Percentiles rank a stretch among this genome's conserved stretches.
These are phyloP conservation scores for Yamadazyma tumulicola DNA, from an alignment of 805 yeast species.

Conservation along the genomic window DNA sequence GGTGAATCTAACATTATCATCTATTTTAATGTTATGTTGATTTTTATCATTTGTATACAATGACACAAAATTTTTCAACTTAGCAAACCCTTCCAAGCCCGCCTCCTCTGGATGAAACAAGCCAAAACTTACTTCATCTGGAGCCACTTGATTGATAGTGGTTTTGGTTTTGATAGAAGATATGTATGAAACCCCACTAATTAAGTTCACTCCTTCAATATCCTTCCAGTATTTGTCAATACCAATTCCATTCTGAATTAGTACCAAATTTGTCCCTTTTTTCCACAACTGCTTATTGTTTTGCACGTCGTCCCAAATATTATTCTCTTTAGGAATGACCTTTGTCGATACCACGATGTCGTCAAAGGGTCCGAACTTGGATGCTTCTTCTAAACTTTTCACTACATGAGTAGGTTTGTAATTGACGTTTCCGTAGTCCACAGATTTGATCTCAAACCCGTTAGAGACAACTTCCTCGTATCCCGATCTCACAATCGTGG, in stretches of 20 bases:
- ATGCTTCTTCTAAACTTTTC: conserved; percentile 24
- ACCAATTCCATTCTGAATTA: conserved; percentile 25
- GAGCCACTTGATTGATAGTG: conserved; percentile 22
- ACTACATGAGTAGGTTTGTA: conserved; percentile 26
- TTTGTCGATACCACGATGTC: conserved; percentile 33
- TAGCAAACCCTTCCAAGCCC: too few relatives aligned
- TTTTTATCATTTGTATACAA: conserved; percentile 22
- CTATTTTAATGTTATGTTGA: conserved; percentile 13
- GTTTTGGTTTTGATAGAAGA: conserved; percentile 27
- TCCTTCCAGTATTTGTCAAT: conserved; percentile 20
- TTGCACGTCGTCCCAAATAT: conserved; percentile 22
- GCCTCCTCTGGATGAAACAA: conserved; percentile 22
- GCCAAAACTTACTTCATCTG: conserved; percentile 25
- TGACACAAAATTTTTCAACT: conserved; percentile 19
- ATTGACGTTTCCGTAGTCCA: conserved; percentile 22
- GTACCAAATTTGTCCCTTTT: conserved; percentile 18
- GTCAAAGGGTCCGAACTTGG: conserved; percentile 26
- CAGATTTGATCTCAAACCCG: conserved; percentile 30
- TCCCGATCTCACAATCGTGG: conserved; percentile 32
- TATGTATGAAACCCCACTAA: conserved; percentile 34
- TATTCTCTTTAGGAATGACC: conserved; percentile 24
- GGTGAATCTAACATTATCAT: conserved; percentile 21
- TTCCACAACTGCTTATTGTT: conserved; percentile 16
- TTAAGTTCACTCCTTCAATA: conserved; percentile 14
- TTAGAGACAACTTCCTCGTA: conserved; percentile 21